phyloP scores from a whole-genome alignment of 1,139 yeast genomes.

The Geotrichum cucujoidarum region DNA sequence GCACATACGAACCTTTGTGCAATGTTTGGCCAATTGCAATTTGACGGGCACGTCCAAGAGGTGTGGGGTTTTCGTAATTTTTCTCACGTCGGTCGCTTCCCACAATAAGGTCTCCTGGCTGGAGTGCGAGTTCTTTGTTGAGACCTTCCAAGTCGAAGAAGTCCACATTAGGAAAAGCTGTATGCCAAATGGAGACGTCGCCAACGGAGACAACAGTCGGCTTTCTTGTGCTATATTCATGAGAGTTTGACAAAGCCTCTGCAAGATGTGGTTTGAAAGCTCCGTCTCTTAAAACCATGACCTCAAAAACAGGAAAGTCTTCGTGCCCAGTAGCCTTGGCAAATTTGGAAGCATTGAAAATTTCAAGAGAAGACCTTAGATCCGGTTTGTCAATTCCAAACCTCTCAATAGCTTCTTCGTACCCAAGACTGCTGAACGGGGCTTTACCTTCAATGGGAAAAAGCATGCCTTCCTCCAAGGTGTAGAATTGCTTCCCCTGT shows the following conservation, averaged over 20 bases:
- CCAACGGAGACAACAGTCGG: constrained; percentile 50
- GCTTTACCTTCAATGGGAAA: constrained; percentile 6
- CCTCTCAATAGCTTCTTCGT: constrained; percentile 59
- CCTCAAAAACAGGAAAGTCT: constrained; percentile 65
- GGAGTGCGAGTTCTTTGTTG: constrained; percentile 30
- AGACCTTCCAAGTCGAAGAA: constrained; percentile 23
- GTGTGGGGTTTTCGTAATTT: constrained; percentile 91
- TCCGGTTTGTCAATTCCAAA: constrained; percentile 97
- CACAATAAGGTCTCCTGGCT: constrained; percentile 70
- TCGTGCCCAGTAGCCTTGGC: constrained; percentile 35
- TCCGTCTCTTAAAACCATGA: constrained; percentile 55
- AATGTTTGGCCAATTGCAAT: constrained; percentile 47
- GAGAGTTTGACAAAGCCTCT: constrained; percentile 39
- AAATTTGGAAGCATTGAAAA: constrained; percentile 36
- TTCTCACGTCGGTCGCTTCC: constrained; percentile 61
- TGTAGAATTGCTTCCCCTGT: constrained; percentile 39
- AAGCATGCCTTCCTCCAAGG: constrained; percentile 21
- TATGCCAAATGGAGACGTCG: constrained; percentile 12
- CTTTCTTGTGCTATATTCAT: constrained; percentile 51
- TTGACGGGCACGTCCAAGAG: constrained; percentile 82
- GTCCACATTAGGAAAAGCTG: constrained; percentile 17
- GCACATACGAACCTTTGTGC: constrained; percentile 19
- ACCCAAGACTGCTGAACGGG: constrained; percentile 48
- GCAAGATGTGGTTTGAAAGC: constrained; percentile 40
- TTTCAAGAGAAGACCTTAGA: constrained; percentile 50